These are phyloP conservation scores for Naganishia sp. DNA, from an alignment of 1,284 basidiomycete genomes.

Conservation along the genomic window DNA sequence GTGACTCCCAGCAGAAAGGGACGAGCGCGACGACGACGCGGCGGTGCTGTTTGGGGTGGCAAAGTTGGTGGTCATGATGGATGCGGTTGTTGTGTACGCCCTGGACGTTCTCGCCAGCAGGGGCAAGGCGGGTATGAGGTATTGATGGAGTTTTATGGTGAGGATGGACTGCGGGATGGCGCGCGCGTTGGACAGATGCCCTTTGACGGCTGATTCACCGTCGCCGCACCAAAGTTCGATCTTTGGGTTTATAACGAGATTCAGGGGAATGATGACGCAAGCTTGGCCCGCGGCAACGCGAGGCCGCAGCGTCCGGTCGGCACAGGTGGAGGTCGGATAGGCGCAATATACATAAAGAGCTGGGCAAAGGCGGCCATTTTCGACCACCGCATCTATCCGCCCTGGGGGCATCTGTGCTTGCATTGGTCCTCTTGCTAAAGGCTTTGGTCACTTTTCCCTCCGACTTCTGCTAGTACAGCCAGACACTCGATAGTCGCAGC, in stretches of 20 bases:
- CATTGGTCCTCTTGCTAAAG: background rate
- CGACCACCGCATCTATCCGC: no score
- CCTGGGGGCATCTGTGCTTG: no score
- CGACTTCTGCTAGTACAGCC: no score
- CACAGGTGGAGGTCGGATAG: background rate
- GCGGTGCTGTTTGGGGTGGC: conserved; percentile 9
- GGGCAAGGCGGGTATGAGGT: conserved; percentile 16
- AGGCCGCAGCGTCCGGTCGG: background rate
- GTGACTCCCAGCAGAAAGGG: conserved; percentile 1
- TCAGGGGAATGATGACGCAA: background rate
- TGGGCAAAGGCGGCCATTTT: no score
- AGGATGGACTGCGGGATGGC: background rate
- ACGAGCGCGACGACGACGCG: conserved; percentile 20
- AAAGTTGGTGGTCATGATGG: conserved; percentile 12
- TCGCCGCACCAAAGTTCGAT: background rate
- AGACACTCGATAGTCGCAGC: no score
- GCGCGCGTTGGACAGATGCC: background rate
- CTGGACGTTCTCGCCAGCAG: conserved; percentile 19
- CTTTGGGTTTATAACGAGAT: background rate
- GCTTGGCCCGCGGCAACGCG: background rate
- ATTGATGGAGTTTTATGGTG: conserved; percentile 17
- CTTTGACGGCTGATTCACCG: background rate
- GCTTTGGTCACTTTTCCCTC: background rate
- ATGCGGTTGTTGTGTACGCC: conserved; percentile 14
- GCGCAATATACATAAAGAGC: no score